A percentile compares a stretch with the other conserved stretches of the same genome.
These are phyloP conservation scores for Lachancea fermentati DNA, from an alignment of 805 yeast species.

Conservation along the genomic window DNA sequence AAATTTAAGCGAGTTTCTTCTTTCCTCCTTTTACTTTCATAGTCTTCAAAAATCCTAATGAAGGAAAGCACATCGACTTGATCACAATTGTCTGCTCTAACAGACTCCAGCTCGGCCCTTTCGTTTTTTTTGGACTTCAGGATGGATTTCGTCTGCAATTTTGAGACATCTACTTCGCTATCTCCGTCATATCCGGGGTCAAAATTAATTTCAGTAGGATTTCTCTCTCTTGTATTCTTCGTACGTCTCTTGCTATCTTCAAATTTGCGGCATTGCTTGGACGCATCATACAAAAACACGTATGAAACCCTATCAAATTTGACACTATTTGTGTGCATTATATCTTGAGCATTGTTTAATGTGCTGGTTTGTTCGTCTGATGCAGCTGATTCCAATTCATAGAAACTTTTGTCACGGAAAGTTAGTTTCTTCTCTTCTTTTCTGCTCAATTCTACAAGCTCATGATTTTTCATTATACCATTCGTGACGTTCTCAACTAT, in stretches of 20 bases:
- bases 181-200: neutral
- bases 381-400: slow-evolving; percentile 9
- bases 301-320: slow-evolving; percentile 27
- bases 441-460: slow-evolving; percentile 11
- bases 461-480: slow-evolving; percentile 16
- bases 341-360: neutral
- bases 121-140: slow-evolving; percentile 34
- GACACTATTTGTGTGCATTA: slow-evolving; percentile 9
- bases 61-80: slow-evolving; percentile 35
- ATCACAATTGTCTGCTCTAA: slow-evolving; percentile 37
- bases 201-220: neutral
- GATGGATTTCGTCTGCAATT: slow-evolving; percentile 28
- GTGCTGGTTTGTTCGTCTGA: slow-evolving; percentile 1
- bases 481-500: slow-evolving; percentile 15
- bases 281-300: slow-evolving; percentile 25
- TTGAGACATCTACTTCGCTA: neutral
- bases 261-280: slow-evolving; percentile 14
- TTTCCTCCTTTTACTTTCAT: slow-evolving; percentile 32
- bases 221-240: neutral
- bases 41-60: slow-evolving; percentile 32
- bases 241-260: neutral
- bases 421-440: slow-evolving; percentile 8
- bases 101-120: slow-evolving; percentile 33
- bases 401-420: slow-evolving; percentile 17
- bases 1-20: slow-evolving; percentile 32